These are phyloP conservation scores for Spongiforma sp. DNA, from an alignment of 1,284 basidiomycete species.

Conservation along the genomic window DNA sequence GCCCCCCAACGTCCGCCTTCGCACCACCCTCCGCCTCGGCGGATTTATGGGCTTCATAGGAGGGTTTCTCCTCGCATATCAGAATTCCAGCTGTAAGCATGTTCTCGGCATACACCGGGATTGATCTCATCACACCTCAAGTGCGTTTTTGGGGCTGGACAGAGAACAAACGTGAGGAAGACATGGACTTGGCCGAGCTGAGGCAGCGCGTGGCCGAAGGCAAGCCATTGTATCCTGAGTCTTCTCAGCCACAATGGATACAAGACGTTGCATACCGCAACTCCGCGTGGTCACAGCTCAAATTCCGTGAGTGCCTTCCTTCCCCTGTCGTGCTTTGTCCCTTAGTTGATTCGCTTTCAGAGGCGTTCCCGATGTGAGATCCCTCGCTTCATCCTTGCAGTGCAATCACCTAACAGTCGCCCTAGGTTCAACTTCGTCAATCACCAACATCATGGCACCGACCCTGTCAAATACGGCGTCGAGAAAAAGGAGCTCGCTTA, in stretches of 20 bases:
- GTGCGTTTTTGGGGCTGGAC: slow-evolving; percentile 98
- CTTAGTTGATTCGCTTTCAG: slow-evolving; percentile 42
- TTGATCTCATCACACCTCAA: slow-evolving; percentile 22
- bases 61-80: slow-evolving; percentile 95
- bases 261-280: slow-evolving; percentile 91
- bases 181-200: slow-evolving; percentile 79
- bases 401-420: slow-evolving; percentile 13
- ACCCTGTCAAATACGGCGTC: slow-evolving; percentile 79
- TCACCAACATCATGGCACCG: slow-evolving; percentile 87
- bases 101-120: slow-evolving; percentile 13
- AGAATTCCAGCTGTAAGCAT: slow-evolving; percentile 81
- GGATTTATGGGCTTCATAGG: slow-evolving; percentile 75
- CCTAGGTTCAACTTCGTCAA: slow-evolving; percentile 91
- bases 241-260: slow-evolving; percentile 84
- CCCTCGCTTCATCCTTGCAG: neutral
- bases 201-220: slow-evolving; percentile 73
- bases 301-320: slow-evolving; percentile 72
- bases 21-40: slow-evolving; percentile 38
- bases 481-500: slow-evolving; percentile 35
- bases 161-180: slow-evolving; percentile 88
- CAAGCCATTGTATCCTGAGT: slow-evolving; percentile 85
- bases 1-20: slow-evolving; percentile 38
- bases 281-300: slow-evolving; percentile 91
- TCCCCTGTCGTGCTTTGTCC: slow-evolving; percentile 1
- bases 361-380: slow-evolving; percentile 70